A percentile compares a stretch with the other conserved stretches of the same genome.
These are phyloP conservation scores for Aspergillus fischeri DNA, from an alignment of 2,329 filamentous ascomycete genomes.

Conservation along the genomic window DNA sequence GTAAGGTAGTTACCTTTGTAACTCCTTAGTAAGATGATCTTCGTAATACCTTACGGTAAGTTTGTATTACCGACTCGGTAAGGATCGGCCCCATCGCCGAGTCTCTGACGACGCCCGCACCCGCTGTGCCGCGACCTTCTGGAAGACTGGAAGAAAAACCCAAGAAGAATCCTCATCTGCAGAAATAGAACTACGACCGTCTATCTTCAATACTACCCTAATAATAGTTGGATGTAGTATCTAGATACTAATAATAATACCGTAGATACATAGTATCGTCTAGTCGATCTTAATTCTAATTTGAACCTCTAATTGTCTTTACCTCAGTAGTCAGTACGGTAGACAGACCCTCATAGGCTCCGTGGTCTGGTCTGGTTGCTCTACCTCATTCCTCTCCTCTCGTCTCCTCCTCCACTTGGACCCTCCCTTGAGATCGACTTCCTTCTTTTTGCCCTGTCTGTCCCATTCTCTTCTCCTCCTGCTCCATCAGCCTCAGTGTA, in stretches of 20 bases:
- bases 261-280: neutral
- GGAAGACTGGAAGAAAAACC: conserved; percentile 17
- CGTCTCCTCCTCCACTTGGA: conserved; percentile 8
- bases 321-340: no score
- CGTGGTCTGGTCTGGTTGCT: no score
- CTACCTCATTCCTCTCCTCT: conserved; percentile 4
- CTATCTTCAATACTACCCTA: neutral
- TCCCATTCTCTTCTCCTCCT: neutral
- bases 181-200: no score
- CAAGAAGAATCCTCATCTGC: neutral
- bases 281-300: neutral
- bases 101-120: conserved; percentile 16
- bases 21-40: no score
- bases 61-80: no score
- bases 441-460: conserved; percentile 3
- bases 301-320: neutral
- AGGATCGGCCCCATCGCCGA: conserved; percentile 12
- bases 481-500: conserved; percentile 3
- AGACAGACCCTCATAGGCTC: no score
- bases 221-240: conserved; percentile 5
- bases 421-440: conserved; percentile 3
- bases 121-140: conserved; percentile 20
- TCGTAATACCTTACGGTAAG: no score
- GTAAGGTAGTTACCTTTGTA: no score
- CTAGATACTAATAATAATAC: neutral